phyloP scores from a whole-genome alignment of 164 flowering plant genomes.

The Malania oleifera region DNA sequence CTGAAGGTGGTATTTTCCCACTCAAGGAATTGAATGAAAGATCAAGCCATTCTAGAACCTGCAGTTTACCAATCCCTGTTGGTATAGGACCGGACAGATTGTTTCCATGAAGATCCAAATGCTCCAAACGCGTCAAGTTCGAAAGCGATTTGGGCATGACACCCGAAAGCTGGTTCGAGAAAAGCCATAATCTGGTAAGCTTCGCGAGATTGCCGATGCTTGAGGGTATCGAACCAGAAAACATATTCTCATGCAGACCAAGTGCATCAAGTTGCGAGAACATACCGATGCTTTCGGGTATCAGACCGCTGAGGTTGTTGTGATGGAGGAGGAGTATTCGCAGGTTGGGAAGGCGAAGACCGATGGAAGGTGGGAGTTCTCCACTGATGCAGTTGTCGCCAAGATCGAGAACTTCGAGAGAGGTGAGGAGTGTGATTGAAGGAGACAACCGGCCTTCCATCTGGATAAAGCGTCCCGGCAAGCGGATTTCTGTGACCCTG shows the following conservation, averaged over 20 bases:
- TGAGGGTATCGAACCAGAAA: conserved; percentile 45
- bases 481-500: conserved; percentile 43
- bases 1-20: conserved; percentile 42
- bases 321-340: conserved; percentile 35
- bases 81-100: conserved; percentile 36
- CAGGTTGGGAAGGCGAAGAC: conserved; percentile 32
- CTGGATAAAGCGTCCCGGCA: conserved; percentile 42
- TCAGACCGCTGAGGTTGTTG: conserved; percentile 40
- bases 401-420: conserved; percentile 47
- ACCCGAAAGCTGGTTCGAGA: conserved; percentile 36
- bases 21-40: conserved; percentile 38
- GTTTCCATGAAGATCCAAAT: conserved; percentile 39
- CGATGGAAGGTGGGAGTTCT: conserved; percentile 34
- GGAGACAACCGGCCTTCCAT: conserved; percentile 50
- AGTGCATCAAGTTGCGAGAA: conserved; percentile 47
- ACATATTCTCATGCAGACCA: conserved; percentile 37
- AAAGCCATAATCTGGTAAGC: conserved; percentile 29
- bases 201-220: conserved; percentile 36
- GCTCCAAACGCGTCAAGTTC: conserved; percentile 25
- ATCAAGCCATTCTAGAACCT: conserved; percentile 35
- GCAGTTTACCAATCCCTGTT: conserved; percentile 34
- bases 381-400: conserved; percentile 41
- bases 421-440: conserved; percentile 37
- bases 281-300: conserved; percentile 50
- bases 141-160: conserved; percentile 32